Evolutionary conservation across 2,329 filamentous ascomycete species (phyloP).

Genomic region (Arthrobotrys sphaeroides): DNA sequence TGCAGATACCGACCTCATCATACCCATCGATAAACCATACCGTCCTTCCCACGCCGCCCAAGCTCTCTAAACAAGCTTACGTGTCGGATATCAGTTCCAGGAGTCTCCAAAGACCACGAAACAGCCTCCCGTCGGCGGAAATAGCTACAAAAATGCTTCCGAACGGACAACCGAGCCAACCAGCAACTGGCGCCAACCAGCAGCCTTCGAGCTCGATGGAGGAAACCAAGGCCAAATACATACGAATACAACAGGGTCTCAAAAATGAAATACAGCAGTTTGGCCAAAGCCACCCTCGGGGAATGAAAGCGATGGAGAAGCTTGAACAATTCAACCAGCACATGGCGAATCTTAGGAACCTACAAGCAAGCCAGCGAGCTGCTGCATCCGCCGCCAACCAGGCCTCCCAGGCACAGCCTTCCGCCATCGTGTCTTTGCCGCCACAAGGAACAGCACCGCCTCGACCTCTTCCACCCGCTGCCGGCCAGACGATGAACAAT

Average conservation of each 20-base stretch:
- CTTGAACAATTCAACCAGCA: constrained; percentile 52
- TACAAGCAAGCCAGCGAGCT: constrained; percentile 38
- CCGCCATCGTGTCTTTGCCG: neutral
- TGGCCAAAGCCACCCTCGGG: constrained; percentile 39
- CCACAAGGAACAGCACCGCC: constrained; percentile 11
- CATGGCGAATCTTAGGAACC: constrained; percentile 41
- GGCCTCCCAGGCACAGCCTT: neutral
- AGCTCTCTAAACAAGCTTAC: constrained; percentile 9
- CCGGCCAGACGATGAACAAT: neutral
- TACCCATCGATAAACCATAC: neutral
- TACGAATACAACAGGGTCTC: constrained; percentile 46
- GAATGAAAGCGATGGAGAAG: constrained; percentile 39
- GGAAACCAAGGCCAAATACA: constrained; percentile 47
- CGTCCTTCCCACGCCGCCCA: constrained; percentile 18
- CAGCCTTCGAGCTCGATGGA: constrained; percentile 37
- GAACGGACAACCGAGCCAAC: constrained; percentile 23
- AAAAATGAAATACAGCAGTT: constrained; percentile 38
- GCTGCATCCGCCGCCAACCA: constrained; percentile 19
- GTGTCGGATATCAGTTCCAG: constrained; percentile 22
- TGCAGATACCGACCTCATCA: neutral
- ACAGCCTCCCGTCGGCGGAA: neutral
- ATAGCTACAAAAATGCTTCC: constrained; percentile 21
- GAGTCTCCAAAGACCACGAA: neutral
- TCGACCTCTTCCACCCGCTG: constrained; percentile 5
- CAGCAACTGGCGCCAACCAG: constrained; percentile 11